phyloP scores from a whole-genome alignment of 2,329 filamentous ascomycete species.

The Coniochaeta prunicola region DNA sequence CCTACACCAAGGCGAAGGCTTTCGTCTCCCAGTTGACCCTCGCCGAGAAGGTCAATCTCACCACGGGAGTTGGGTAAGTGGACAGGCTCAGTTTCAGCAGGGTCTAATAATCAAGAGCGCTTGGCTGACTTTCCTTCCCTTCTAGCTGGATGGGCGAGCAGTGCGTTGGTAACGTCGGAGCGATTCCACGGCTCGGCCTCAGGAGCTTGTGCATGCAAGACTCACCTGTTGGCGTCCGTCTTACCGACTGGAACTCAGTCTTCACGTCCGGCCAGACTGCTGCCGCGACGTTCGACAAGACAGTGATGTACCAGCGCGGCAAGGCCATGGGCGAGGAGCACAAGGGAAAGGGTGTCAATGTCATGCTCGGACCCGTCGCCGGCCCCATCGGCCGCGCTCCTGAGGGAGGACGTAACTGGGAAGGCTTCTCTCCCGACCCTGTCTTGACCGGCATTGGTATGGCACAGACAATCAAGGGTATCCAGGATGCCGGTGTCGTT shows the following conservation, averaged over 20 bases:
- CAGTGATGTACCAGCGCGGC: conserved; percentile 63
- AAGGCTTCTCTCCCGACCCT: conserved; percentile 65
- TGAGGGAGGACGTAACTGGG: conserved; percentile 66
- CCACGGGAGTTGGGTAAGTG: conserved; percentile 75
- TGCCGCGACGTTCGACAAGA: conserved; percentile 75
- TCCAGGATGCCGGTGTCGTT: conserved; percentile 72
- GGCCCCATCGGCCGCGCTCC: conserved; percentile 64
- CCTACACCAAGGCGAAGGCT: conserved; percentile 65
- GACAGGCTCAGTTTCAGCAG: not conserved
- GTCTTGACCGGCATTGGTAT: conserved; percentile 67
- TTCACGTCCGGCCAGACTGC: conserved; percentile 74
- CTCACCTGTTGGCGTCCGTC: conserved; percentile 71
- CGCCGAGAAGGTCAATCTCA: conserved; percentile 88
- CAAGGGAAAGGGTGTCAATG: conserved; percentile 64
- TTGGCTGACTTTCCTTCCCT: not conserved
- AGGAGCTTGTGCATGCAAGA: conserved; percentile 80
- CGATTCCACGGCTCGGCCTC: conserved; percentile 63
- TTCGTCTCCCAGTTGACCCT: conserved; percentile 82
- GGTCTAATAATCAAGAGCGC: not conserved
- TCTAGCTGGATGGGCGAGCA: conserved; percentile 58
- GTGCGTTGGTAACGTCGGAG: conserved; percentile 71
- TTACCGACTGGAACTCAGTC: conserved; percentile 71
- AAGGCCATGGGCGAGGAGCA: conserved; percentile 67
- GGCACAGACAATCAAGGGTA: conserved; percentile 67
- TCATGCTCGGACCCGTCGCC: conserved; percentile 67